Base-by-base conservation (phyloP, 2,329 filamentous ascomycete species). In the Lasiodiplodia sp. region DNA sequence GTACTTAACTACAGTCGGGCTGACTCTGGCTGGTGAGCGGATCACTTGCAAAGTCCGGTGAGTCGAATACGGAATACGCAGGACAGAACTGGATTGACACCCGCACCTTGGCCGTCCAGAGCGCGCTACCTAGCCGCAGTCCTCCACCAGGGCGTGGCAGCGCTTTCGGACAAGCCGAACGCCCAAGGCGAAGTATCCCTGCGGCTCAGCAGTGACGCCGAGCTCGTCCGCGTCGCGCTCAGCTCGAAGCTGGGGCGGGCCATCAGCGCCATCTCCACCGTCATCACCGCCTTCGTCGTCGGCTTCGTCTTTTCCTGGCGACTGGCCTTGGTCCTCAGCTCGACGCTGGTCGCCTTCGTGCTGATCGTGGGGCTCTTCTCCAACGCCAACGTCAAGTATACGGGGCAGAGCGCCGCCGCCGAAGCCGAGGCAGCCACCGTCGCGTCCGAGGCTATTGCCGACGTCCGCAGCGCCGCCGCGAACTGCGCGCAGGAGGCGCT, bases 161-260 rank as follows among this genome's bases (percentile, higher is more conserved):
- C 34, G 5, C 70, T 70, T 34, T 71, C 71, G 18, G 94, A 97
- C 79, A 95, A 94, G 76, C 85, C 96, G n/a, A 94, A 94, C 65
- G 91, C 94, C 38, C 23, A 21, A 18, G 94, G 94, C 70, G 94
- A 97, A 82, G 92, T 97, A 70, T 96, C 93, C 0, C 97, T 94
- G 1, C 89, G 94, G 71, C 97, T 97, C 74, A 98, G 95, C 0
- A 91, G 94, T 16, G 95, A 98, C 78, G 96, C 93, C 52, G 97
- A 97, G 75, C 84, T 97, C 64, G 90, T 98, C 68, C 94, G 97
- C 79, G 94, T 97, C 72, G 95, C 94, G 67, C 93, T 99, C 52
- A 75, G 77, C 0, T 76, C 78, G 56, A 80, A 79, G 69, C 76
- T 79, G 11, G 76, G 73, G 92, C 71, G 97, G 10, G 34, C 44